Conservation (phyloP, 768 basidiomycete species). For the Chalciporus sphaerocephalus region DNA sequence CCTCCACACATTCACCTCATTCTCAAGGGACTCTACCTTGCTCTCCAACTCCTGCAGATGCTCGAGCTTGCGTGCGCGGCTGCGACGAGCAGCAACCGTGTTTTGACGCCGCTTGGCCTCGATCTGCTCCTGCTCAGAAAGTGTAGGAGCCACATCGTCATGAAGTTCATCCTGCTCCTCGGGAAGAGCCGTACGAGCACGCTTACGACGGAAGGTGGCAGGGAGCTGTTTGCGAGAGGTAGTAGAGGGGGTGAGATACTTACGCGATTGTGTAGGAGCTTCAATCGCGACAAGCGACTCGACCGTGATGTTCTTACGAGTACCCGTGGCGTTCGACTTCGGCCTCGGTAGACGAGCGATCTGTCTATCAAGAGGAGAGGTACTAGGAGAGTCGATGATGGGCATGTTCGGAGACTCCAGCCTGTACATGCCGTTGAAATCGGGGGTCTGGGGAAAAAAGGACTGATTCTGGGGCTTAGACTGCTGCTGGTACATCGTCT, state of each 20-base stretch:
- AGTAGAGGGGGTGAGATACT: slow-evolving; percentile 65
- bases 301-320: slow-evolving; percentile 66
- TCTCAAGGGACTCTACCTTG: slow-evolving; percentile 45
- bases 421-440: slow-evolving; percentile 39
- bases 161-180: slow-evolving; percentile 43
- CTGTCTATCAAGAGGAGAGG: slow-evolving; percentile 22
- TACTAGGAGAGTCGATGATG: slow-evolving; percentile 37
- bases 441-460: slow-evolving; percentile 14
- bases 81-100: slow-evolving; percentile 79
- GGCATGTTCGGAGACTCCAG: slow-evolving; percentile 51
- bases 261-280: slow-evolving; percentile 76
- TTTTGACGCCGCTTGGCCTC: slow-evolving; percentile 79
- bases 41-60: slow-evolving; percentile 66
- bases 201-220: slow-evolving; percentile 63
- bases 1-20: slow-evolving; percentile 62
- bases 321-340: slow-evolving; percentile 51
- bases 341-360: slow-evolving; percentile 22
- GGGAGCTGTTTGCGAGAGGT: slow-evolving; percentile 81
- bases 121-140: slow-evolving; percentile 62
- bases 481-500: slow-evolving; percentile 11
- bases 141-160: slow-evolving; percentile 34
- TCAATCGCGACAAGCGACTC: slow-evolving; percentile 61
- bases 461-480: slow-evolving; percentile 13
- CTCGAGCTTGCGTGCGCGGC: slow-evolving; percentile 68
- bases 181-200: slow-evolving; percentile 47